Evolutionary conservation across 129 eudicot genomes (phyloP), one percentile per base, ranked within the genome.

Genomic region (Flaveria bidentis): DNA sequence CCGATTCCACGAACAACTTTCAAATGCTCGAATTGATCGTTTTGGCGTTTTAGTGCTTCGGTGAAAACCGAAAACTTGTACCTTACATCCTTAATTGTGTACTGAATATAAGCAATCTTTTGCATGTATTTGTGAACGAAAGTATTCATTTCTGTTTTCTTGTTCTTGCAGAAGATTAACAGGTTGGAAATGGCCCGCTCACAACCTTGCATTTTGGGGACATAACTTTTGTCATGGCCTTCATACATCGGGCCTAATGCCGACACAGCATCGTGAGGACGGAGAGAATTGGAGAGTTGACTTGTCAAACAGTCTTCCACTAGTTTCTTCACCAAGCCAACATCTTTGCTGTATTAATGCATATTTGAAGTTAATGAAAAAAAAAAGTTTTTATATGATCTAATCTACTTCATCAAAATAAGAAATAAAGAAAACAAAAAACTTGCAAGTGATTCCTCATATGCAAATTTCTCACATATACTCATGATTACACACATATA

Each of bases 191-290:
- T 88, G 18, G 94, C 78, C 9, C 68, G 81, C 25, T 91, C 99
- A 73, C 96, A 95, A 23, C 80, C 65, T 75, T 83, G 87, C 96
- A 95, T 95, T 77, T 80, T 91, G 15, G 97, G 99, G 5, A 95
- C 82, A 75, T 86, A 86, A 76, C 78, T 87, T 83, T 91, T 91
- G 36, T 89, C 97, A 53, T 95, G 97, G 73, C 92, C 87, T 22
- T 95, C 96, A 41, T 95, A 95, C 94, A 95, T 91, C 44, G 94
- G 97, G 50, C 99, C 99, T 86, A 95, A 66, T 28, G 99, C 99
- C 18, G 99, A 95, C 82, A 95, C 99, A 11, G 99, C 99, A 78
- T 95, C 99, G 46, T 91, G 97, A 11, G 97, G 97, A 65, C 97
- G 97, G 12, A 94, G 92, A 0, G 98, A 91, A 74, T 85, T 84